Percentiles rank a stretch among this genome's conserved stretches.
Conservation (phyloP, 139 green algal genomes). For the Auxenochlorella pyrenoidosa region DNA sequence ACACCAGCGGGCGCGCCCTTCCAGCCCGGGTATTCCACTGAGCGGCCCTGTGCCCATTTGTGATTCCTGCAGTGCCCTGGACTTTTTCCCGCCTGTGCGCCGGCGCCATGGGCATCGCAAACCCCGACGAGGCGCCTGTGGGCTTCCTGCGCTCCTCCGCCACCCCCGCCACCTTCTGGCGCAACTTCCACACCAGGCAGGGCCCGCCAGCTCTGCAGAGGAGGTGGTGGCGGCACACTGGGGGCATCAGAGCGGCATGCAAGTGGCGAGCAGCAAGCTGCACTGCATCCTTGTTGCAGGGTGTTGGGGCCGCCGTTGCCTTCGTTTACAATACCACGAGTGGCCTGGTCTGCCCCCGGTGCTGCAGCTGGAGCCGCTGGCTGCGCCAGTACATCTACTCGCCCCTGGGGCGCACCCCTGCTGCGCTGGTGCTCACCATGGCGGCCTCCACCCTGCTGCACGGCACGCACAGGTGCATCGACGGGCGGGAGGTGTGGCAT, state of each 20-base stretch:
- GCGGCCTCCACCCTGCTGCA: conserved; percentile 17
- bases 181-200: conserved; percentile 27
- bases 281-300: too few species aligned
- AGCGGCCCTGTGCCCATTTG: too few species aligned
- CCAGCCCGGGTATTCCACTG: too few species aligned
- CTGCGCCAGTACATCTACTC: conserved; percentile 24
- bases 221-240: too few species aligned
- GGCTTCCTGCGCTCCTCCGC: conserved; percentile 4
- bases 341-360: not conserved
- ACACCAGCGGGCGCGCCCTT: too few species aligned
- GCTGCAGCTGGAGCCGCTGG: conserved; percentile 33
- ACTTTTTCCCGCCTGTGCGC: conserved; percentile 7
- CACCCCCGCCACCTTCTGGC: conserved; percentile 33
- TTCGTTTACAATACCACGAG: too few species aligned
- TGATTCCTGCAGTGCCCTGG: conserved; percentile 23
- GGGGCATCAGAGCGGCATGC: too few species aligned
- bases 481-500: too few species aligned
- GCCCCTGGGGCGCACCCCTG: not conserved
- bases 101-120: not conserved
- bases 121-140: conserved; percentile 18
- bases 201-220: not conserved
- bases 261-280: too few species aligned
- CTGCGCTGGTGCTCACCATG: not conserved
- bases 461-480: not conserved
- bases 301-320: too few species aligned